Base-by-base conservation (phyloP, 2,329 filamentous ascomycete species). In the Westerdykella ornata region DNA sequence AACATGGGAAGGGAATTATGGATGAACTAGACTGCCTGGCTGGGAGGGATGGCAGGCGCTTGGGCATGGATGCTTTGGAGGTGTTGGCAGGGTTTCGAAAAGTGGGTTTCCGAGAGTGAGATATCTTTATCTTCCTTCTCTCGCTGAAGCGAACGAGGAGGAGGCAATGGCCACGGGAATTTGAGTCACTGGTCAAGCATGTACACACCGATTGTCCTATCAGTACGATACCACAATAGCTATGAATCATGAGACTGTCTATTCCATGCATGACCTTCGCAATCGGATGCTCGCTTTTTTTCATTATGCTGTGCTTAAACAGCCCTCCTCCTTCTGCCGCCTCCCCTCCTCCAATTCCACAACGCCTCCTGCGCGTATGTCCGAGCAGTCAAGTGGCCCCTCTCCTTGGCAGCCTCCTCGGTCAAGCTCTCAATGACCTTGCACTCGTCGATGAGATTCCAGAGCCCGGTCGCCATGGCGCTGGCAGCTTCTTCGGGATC, bases 341-440 rank as follows among this genome's bases (percentile, higher is more conserved):
- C 68, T 60, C 85, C 85, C 73, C 84, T 59, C 73, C 84, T 51
- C 87, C 87, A 89, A 46, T 94, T 66, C 89, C 90, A 96, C 13
- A 96, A 69, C 1, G 88, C 89, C 65, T 97, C 90, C 3, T 84
- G 81, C 9, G 90, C 89, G 72, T 89, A 94, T 0, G 84, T 83
- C 56, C 81, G 79, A 37, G 86, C 87, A 43, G 87, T 90, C 44
- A 84, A 72, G 72, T 96, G 89, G 28, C 80, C 80, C 45, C 75
- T 76, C 38, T 80, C 78, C 30, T 73, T 73, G 43, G 72, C 76
- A 2, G 86, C 86, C 55, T 92, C 89, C 48, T 84, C 81, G 44
- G 84, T 76, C 59, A 97, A 71, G 14, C 80, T 85, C 43, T 88
- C 81, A 37, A 97, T 66, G 2, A 94, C 81, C 38, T 78, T 77